Evolutionary conservation across 1,139 yeast species (phyloP), one percentile per base, ranked within the genome.

Genomic region (Candida mesenterica): DNA sequence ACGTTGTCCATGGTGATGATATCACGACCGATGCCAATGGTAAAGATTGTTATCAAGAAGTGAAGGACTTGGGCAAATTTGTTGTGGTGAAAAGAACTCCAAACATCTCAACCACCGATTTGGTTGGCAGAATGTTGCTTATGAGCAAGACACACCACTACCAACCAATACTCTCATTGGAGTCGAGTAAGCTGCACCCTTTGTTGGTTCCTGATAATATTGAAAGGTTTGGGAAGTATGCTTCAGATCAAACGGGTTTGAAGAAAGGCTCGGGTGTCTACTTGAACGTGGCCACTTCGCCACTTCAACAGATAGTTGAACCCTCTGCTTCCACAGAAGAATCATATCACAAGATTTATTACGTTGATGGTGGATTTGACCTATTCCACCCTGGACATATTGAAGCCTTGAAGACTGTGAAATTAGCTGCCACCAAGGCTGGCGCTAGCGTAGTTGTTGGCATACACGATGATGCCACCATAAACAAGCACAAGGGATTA

Each of bases 1-100:
- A 82, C 55, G 98, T 92, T 14, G 96, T 92, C 9, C 98, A 92
- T 57, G 98, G 98, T 4, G 98, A 92, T 59, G 98, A 92, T 55
- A 89, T 92, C 49, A 92, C 97, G 19, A 85, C 96, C 1, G 97
- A 92, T 59, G 96, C 96, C 20, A 75, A 88, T 52, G 98, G 98
- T 0, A 79, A 87, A 39, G 98, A 92, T 61, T 87, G 97, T 52
- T 92, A 92, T 61, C 84, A 83, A 44, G 71, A 60, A 16, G 88
- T 90, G 43, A 90, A 90, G 58, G 90, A 87, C 38, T 62, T 79
- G 57, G 96, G 95, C n/a, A 66, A 90, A 49, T 87, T 90, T 58
- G 75, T 82, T 23, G 90, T 88, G 15, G 97, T 92, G 28, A 89
- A 87, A 58, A 70, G 98, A 46, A 92, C 98, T 0, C 94, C 92